Conservation (phyloP, 108 stramenopile species). For the Nitzschia palea region DNA sequence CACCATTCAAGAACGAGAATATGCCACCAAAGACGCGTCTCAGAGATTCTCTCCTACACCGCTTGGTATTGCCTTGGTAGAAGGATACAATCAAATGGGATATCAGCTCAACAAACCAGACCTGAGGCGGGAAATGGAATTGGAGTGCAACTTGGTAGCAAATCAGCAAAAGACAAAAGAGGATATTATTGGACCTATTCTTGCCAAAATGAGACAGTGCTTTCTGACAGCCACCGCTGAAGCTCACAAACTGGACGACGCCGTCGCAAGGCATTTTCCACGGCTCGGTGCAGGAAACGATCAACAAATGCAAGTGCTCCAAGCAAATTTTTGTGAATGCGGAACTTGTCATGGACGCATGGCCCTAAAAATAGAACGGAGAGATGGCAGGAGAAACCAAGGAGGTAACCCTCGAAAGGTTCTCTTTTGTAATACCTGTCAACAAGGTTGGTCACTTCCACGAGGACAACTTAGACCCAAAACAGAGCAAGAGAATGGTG, state of each 20-base stretch:
- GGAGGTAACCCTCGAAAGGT: constrained; percentile 48
- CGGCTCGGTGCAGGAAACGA: constrained; percentile 50
- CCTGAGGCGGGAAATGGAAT: constrained; percentile 82
- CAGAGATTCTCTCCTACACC: constrained; percentile 83
- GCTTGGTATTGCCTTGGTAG: constrained; percentile 88
- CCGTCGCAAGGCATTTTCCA: constrained; percentile 71
- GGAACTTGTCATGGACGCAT: constrained; percentile 64
- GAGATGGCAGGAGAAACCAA: constrained; percentile 23
- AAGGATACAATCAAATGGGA: constrained; percentile 95
- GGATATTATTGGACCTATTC: constrained; percentile 63
- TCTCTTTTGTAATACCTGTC: constrained; percentile 70
- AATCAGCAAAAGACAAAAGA: constrained; percentile 74
- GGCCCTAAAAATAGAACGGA: constrained; percentile 61
- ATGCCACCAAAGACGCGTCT: constrained; percentile 74
- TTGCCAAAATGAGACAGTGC: constrained; percentile 80
- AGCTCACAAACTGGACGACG: constrained; percentile 85
- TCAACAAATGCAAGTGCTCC: constrained; percentile 38
- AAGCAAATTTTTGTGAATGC: constrained; percentile 67
- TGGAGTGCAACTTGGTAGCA: constrained; percentile 81
- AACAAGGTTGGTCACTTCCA: constrained; percentile 58
- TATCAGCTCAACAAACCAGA: constrained; percentile 94
- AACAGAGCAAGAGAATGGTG: constrained; percentile 41
- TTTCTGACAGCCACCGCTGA: constrained; percentile 67
- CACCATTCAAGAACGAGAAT: constrained; percentile 82
- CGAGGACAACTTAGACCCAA: constrained; percentile 50